Conservation (phyloP, 495 filamentous ascomycete species). For the Daldinia caldariorum region DNA sequence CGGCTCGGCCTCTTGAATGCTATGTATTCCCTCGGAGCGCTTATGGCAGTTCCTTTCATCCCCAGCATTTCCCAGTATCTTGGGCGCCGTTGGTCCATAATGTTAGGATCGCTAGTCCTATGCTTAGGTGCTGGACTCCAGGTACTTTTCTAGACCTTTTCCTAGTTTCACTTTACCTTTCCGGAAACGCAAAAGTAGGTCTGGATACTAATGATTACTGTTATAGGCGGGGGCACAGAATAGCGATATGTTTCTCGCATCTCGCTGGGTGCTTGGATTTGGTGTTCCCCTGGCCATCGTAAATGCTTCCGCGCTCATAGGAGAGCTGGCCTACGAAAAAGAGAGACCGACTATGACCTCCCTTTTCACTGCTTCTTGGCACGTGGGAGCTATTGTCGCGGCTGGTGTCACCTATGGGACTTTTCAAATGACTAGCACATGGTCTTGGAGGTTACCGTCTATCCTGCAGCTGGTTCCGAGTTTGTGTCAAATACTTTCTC, state of each 20-base stretch:
- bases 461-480: slow-evolving; percentile 61
- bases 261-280: slow-evolving; percentile 69
- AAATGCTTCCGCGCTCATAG: slow-evolving; percentile 66
- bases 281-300: slow-evolving; percentile 70
- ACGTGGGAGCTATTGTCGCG: slow-evolving; percentile 65
- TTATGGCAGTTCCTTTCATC: slow-evolving; percentile 65
- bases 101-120: slow-evolving; percentile 62
- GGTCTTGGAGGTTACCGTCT: slow-evolving; percentile 70
- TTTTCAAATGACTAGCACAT: slow-evolving; percentile 60
- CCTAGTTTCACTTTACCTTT: no score
- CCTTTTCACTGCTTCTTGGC: slow-evolving; percentile 69
- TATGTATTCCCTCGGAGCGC: slow-evolving; percentile 55
- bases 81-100: slow-evolving; percentile 64
- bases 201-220: not conserved
- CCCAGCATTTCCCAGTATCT: slow-evolving; percentile 59
- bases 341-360: slow-evolving; percentile 68
- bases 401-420: slow-evolving; percentile 66
- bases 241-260: slow-evolving; percentile 66
- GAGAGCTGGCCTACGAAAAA: slow-evolving; percentile 68
- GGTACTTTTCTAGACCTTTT: no score
- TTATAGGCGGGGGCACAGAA: slow-evolving; percentile 45
- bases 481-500: slow-evolving; percentile 61
- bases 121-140: slow-evolving; percentile 35
- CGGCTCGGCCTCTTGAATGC: slow-evolving; percentile 54
- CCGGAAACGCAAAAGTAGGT: no score